Evolutionary conservation across 768 basidiomycete species (phyloP), one percentile per base, ranked within the genome.

Genomic region (Chalciporus pseudorubinellus): DNA sequence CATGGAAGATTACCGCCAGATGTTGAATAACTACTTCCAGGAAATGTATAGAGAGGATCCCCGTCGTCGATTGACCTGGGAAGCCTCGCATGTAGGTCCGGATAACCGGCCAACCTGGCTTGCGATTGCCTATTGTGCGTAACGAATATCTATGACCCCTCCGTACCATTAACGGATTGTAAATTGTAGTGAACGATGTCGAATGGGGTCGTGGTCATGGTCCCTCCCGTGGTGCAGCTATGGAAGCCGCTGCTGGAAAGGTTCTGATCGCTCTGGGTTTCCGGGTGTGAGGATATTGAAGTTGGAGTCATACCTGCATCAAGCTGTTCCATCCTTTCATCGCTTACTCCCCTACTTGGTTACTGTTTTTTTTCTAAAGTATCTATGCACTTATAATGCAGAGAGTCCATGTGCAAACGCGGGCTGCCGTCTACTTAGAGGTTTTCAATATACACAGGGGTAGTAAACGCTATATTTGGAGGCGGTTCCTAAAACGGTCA

Each of bases 141-240:
- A 19, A 22, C 44, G 29, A 19, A 6, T 33, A 39, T 40, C n/a
- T 5, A 26, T 44, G 14, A 22, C 21, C 29, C 14, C 12, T 46
- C n/a, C 9, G 16, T 21, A 19, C 4, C 19, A 38, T 33, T 4
- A 12, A 64, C 16, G 3, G 19, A n/a, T n/a, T n/a, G 19, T 39
- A 11, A 31, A 31, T n/a, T 38, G 22, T 48, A 65, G 64, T 66
- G 12, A 18, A 57, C 6, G 51, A 29, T 9, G 14, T 61, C 16
- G 62, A 66, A 19, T 61, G 55, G 55, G 62, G 64, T 22, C 55
- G 55, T 36, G 63, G 63, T n/a, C 39, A 14, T 0, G 63, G 64
- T 7, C 20, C 39, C 12, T 53, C 59, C 39, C 49, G 50, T 14
- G 48, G 53, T 19, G 52, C 49, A 38, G 63, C 63, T 18, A 65